Conservation (phyloP, 2,329 filamentous ascomycete species). For the Fusarium albosuccineum region DNA sequence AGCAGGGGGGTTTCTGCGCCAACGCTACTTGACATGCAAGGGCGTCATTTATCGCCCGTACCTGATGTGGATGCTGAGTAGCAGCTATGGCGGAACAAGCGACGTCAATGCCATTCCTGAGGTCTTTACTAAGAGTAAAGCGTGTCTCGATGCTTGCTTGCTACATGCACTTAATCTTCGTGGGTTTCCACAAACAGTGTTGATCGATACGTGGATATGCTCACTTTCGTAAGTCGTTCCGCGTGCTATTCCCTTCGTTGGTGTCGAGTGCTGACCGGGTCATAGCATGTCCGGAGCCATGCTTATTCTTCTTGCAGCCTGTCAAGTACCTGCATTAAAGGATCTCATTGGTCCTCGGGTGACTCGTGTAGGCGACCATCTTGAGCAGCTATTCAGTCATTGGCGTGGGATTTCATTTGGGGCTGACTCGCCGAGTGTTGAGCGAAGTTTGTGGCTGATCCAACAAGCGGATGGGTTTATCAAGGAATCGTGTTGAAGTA, state of each 20-base stretch:
- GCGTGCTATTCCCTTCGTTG: accelerated
- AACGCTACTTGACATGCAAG: conserved; percentile 64
- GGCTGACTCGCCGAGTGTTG: conserved; percentile 59
- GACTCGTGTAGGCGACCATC: conserved; percentile 56
- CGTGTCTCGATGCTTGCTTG: conserved; percentile 62
- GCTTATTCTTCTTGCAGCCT: conserved; percentile 62
- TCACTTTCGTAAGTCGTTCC: conserved; percentile 60
- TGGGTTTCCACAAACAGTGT: conserved; percentile 62
- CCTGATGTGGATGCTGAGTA: conserved; percentile 63
- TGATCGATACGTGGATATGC: conserved; percentile 68
- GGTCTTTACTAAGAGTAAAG: conserved; percentile 57
- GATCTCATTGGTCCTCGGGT: conserved; percentile 56
- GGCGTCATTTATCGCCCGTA: conserved; percentile 67
- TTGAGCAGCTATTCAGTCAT: conserved; percentile 54
- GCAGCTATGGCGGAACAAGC: conserved; percentile 45
- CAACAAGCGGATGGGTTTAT: conserved; percentile 59
- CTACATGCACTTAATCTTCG: conserved; percentile 63
- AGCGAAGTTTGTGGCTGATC: conserved; percentile 62
- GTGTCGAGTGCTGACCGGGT: background rate
- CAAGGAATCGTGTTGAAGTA: conserved; percentile 38
- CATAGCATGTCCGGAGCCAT: conserved; percentile 63
- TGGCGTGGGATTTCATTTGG: conserved; percentile 58
- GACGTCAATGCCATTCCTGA: conserved; percentile 47
- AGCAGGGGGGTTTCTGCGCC: conserved; percentile 62
- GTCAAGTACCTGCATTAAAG: conserved; percentile 54